Evolutionary conservation across 352 stramenopile species (phyloP), one percentile per base, ranked within the genome.

Genomic region (Phytophthora idaei): DNA sequence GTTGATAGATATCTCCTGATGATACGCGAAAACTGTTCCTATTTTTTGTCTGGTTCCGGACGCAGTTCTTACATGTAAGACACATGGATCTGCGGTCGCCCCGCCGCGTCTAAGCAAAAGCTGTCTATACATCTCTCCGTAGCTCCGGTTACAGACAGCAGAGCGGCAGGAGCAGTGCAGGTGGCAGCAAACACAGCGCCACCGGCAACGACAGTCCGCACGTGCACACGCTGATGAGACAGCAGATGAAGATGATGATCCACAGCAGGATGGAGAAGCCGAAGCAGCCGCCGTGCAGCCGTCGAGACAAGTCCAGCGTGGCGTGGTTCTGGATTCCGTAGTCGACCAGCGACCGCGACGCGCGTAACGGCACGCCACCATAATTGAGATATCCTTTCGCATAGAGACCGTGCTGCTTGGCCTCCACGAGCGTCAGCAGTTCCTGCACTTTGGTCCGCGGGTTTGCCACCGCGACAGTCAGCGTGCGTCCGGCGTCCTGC

Each of bases 231-330:
- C 84, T 90, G 60, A 91, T 53, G 34, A 90, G 50, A 56, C 79
- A 89, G 67, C 76, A 88, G 57, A 87, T 73, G 61, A 91, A 91
- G 66, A 93, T 93, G 28, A 90, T 64, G 57, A 88, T 84, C 84
- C 84, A 93, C 48, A 93, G 63, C 49, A 81, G 53, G 63, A 93
- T 89, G n/a, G 84, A 93, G 47, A 91, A 74, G 46, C 74, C 69
- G 55, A 91, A 91, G 74, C 85, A 93, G 61, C 85, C 82, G 41
- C 85, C 85, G 32, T 76, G 81, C 28, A 84, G 55, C 15, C 82
- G 77, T 42, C 57, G 34, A 3, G 71, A 67, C 12, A 73, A 65
- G 41, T 90, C 70, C 17, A 93, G 68, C 67, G 84, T 93, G 45
- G 84, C 78, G 57, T 83, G 68, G 50, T 89, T 76, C 61, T 90